Evolutionary conservation across 371 early-diverging fungal species (phyloP), one percentile per base, ranked within the genome.

Genomic region (Circinella minor): DNA sequence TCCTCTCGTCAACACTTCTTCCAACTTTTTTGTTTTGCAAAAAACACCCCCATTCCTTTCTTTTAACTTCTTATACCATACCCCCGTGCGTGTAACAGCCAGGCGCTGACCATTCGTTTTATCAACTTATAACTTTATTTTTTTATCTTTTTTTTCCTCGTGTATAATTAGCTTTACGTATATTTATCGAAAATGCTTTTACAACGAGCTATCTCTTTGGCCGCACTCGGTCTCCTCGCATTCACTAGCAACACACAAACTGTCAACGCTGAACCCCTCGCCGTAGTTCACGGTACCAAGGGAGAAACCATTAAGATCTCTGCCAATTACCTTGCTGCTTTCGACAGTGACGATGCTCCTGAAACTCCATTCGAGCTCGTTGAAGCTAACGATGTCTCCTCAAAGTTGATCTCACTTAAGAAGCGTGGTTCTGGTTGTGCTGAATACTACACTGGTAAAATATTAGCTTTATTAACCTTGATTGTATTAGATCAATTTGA

Each of bases 361-460:
- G 67, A 69, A 15, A 51, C 43, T 36, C 61, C 68, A 6, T 77
- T 74, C 47, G 74, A 71, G 46, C 71, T 77, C 36, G 77, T 77
- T 15, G 77, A 77, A 36, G 62, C 59, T 17, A 61, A 55, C 51
- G 66, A 63, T 43, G 47, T 68, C 59, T 47, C 63, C 39, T 55
- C 43, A 55, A 71, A 57, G 37, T 51, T 73, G 63, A 48, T 66
- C 62, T 63, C 67, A 27, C 65, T 75, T 36, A 69, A 62, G 67
- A 77, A 77, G 70, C 77, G 77, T 70, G 67, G 67, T 57, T 59
- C 48, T 47, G 55, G 55, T 34, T 77, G 77, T 65, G 47, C 67
- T 37, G 66, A 77, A 36, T 74, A 73, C 54, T 66, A 77, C 66
- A 74, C 73, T 27, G 73, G 77, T 77, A 76, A 66, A 36, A 14